Evolutionary conservation across 2,329 filamentous ascomycete species (phyloP).

Genomic region (Ophiostoma perfectum): DNA sequence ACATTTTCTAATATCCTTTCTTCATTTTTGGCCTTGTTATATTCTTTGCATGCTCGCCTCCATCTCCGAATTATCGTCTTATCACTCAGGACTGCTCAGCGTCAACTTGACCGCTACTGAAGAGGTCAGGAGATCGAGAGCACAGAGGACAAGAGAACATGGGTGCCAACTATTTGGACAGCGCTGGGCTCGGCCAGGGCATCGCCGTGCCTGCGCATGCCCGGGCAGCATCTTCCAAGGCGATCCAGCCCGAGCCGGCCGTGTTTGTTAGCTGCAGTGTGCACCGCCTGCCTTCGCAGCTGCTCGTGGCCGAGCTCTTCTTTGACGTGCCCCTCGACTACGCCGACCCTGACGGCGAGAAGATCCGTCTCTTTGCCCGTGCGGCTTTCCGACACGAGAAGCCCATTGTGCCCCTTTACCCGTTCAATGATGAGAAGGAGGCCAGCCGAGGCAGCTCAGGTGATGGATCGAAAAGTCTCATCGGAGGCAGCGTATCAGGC

Average conservation of each 20-base stretch:
- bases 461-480: not conserved
- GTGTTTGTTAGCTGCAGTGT: conserved; percentile 17
- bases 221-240: not conserved
- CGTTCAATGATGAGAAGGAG: no score
- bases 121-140: not conserved
- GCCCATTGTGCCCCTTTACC: conserved; percentile 38
- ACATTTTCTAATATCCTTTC: not conserved
- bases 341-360: conserved; percentile 52
- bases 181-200: not conserved
- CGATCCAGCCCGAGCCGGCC: conserved; percentile 18
- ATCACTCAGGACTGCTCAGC: not conserved
- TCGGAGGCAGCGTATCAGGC: not conserved
- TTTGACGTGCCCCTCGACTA: conserved; percentile 85
- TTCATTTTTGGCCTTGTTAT: not conserved
- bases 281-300: conserved; percentile 43
- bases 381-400: conserved; percentile 62
- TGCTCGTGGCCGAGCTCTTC: conserved; percentile 73
- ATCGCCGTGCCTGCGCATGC: not conserved
- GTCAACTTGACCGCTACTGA: not conserved
- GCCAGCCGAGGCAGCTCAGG: no score
- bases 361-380: conserved; percentile 71
- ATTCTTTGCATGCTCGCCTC: not conserved
- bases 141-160: not conserved
- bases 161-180: not conserved
- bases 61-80: not conserved